Conservation (phyloP, 441 rosid genomes). For the Croton setiger region DNA sequence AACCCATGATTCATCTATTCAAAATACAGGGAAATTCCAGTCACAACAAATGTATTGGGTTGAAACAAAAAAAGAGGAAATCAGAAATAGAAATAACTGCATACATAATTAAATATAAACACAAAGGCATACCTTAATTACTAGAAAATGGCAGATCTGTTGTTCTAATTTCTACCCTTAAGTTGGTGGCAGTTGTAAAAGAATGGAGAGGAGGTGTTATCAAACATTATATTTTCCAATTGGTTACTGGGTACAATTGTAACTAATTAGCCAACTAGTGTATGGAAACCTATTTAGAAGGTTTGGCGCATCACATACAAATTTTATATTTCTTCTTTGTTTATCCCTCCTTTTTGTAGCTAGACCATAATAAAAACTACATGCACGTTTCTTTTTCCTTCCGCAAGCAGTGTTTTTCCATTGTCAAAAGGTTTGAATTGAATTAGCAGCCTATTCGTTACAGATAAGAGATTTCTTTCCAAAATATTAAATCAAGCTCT, state of each 20-base stretch:
- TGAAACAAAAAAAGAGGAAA: no score
- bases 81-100: no score
- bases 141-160: not conserved
- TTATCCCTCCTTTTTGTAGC: no score
- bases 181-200: not conserved
- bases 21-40: constrained; percentile 22
- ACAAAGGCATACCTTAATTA: not conserved
- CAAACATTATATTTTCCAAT: not conserved
- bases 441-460: not conserved
- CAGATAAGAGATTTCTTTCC: not conserved
- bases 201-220: not conserved
- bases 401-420: no score
- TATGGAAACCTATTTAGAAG: no score
- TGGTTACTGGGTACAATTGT: not conserved
- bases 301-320: no score
- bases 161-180: not conserved
- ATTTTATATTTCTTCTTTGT: no score
- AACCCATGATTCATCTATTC: constrained; percentile 65
- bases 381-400: no score
- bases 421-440: not conserved
- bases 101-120: not conserved
- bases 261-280: not conserved
- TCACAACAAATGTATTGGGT: constrained; percentile 6
- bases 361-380: no score
- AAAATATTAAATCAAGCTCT: not conserved